A percentile compares a stretch with the other conserved stretches of the same genome.
phyloP scores from a whole-genome alignment of 148 eudicot genomes.

The Spergularia bocconei region DNA sequence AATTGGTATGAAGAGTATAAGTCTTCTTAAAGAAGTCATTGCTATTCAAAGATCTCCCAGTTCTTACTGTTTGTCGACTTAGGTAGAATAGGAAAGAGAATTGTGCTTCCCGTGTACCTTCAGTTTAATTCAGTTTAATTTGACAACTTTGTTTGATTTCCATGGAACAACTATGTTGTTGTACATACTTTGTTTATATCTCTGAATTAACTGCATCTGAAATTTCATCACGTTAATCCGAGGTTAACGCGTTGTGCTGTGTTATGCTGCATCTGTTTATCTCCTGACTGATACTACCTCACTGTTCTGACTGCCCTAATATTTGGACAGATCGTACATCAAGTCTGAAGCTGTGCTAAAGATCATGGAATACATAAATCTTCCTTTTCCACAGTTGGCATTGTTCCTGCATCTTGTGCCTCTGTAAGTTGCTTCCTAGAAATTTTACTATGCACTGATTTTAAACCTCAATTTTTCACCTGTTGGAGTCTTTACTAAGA shows the following conservation, averaged over 20 bases:
- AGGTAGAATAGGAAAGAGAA: no score
- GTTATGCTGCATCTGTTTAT: neutral
- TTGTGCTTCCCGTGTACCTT: no score
- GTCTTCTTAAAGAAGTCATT: no score
- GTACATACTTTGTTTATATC: no score
- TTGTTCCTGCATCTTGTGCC: constrained; percentile 79
- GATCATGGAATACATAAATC: constrained; percentile 93
- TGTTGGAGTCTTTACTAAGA: neutral
- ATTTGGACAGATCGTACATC: constrained; percentile 79
- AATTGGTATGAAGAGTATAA: neutral
- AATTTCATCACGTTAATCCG: neutral
- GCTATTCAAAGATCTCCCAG: no score
- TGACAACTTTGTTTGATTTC: no score
- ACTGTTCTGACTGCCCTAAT: neutral
- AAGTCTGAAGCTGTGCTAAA: constrained; percentile 95
- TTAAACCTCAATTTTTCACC: neutral
- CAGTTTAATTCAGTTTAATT: no score
- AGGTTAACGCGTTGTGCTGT: neutral
- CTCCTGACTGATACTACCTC: neutral
- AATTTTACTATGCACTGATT: neutral
- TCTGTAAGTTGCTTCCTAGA: constrained; percentile 37
- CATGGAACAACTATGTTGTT: no score
- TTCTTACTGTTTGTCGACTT: no score
- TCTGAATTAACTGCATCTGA: no score
- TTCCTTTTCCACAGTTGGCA: constrained; percentile 91